Base-by-base conservation (phyloP, 345 rosid genomes). In the Gynandropsis gynandra region DNA sequence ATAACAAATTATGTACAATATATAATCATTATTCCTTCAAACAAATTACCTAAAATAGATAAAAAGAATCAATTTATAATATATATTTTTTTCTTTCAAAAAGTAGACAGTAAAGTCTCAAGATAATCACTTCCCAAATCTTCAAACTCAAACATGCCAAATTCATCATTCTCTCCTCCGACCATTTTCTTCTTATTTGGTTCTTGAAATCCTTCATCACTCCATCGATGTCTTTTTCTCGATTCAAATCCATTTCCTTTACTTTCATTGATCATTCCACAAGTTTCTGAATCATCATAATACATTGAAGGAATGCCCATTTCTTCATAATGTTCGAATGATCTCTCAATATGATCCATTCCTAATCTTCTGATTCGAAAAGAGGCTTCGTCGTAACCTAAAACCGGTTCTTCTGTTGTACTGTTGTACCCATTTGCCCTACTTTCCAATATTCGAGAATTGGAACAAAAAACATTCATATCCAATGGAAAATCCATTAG, bases 41-140 rank as follows among this genome's bases (percentile, higher is more conserved):
- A n/a, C n/a, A n/a, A n/a, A n/a, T n/a, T n/a, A n/a, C n/a, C n/a
- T n/a, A n/a, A n/a, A n/a, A 24, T 24, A 24, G 2, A 24, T 24
- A 24, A 2, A 24, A 24, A 24, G 29, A 24, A 24, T 2, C 29
- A 24, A 24, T 24, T 2, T 24, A 24, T 24, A 24, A 24, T 24
- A 5, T 2, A 16, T 56, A 12, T 19, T 33, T 29, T 36, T 33
- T 56, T 13, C 36, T 13, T 47, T 75, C 68, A 88, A 5, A 68
- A 74, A n/a, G 81, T 79, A 34, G 85, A 68, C 37, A 82, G 58
- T 58, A 85, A 62, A 50, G 61, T 77, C 12, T 85, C 85, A 70
- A 85, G 60, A 59, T 67, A 85, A 56, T 82, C 95, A 71, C 69
- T 75, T 10, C 95, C 97, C 52, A 88, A 35, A 39, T 85, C 89